Percentiles rank a stretch among this genome's conserved stretches.
Conservation (phyloP, 1,284 basidiomycete species). For the Pyrrhoderma lamaoense region DNA sequence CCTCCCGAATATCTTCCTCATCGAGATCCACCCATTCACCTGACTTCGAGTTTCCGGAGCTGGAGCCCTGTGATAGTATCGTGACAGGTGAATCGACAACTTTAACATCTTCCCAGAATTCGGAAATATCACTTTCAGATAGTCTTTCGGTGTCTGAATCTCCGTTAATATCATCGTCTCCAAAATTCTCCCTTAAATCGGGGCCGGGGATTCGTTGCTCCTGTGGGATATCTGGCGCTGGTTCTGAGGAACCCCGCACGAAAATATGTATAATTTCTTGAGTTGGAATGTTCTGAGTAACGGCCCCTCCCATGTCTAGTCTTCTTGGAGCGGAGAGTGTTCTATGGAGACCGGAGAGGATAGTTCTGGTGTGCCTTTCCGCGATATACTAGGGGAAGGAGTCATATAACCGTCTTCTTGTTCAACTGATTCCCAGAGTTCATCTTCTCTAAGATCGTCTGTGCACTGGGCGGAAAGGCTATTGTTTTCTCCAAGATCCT, state of each 20-base stretch:
- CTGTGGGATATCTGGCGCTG: not conserved
- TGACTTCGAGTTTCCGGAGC: too few relatives aligned
- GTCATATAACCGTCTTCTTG: slow-evolving; percentile 77
- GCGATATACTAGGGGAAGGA: slow-evolving; percentile 46
- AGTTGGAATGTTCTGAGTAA: slow-evolving; percentile 2
- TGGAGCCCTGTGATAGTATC: too few relatives aligned
- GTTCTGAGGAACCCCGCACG: slow-evolving; percentile 17
- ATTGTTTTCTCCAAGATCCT: too few relatives aligned
- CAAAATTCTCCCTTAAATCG: slow-evolving; percentile 13
- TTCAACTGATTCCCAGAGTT: slow-evolving; percentile 33
- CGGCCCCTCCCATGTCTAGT: not conserved
- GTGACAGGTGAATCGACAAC: not conserved
- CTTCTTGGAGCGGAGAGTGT: not conserved
- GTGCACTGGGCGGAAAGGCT: slow-evolving; percentile 21
- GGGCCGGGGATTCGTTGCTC: slow-evolving; percentile 11
- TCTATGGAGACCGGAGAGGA: slow-evolving; percentile 49
- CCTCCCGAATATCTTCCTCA: not conserved
- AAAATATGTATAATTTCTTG: slow-evolving; percentile 8
- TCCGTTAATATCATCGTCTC: slow-evolving; percentile 3
- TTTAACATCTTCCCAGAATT: slow-evolving; percentile 13
- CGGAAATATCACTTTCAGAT: slow-evolving; percentile 12
- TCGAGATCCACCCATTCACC: not conserved
- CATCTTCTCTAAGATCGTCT: slow-evolving; percentile 19
- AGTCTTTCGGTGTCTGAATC: not conserved
- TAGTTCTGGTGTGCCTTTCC: slow-evolving; percentile 47